phyloP scores from a whole-genome alignment of 1,284 basidiomycete genomes.

The Ceratobasidium sp. region DNA sequence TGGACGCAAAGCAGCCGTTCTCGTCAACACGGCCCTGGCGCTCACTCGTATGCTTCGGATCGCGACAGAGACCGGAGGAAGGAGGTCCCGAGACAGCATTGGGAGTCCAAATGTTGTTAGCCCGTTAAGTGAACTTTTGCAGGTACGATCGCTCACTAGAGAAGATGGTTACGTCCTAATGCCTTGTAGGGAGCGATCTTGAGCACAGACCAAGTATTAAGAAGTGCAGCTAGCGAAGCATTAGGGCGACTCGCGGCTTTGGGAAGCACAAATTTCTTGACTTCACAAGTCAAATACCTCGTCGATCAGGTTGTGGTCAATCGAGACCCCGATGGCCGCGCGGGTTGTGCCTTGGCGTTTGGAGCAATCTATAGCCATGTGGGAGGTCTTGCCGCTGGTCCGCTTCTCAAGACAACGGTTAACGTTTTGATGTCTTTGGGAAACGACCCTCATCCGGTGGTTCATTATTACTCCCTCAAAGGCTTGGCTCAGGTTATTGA shows the following conservation, averaged over 20 bases:
- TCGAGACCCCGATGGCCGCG: constrained; percentile 89
- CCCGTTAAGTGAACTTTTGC: constrained; percentile 75
- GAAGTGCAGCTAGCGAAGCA: constrained; percentile 85
- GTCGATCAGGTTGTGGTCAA: constrained; percentile 98
- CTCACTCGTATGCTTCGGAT: constrained; percentile 75
- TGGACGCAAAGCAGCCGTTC: constrained; percentile 86
- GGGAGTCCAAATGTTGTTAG: constrained; percentile 73
- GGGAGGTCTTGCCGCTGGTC: constrained; percentile 91
- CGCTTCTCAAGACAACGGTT: constrained; percentile 94
- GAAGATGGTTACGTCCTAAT: not conserved
- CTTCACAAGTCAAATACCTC: constrained; percentile 86
- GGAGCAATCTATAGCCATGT: constrained; percentile 94
- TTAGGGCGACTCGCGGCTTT: constrained; percentile 88
- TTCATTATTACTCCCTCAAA: constrained; percentile 91
- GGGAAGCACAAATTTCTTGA: constrained; percentile 85
- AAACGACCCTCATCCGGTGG: constrained; percentile 95
- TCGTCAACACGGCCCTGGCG: constrained; percentile 84
- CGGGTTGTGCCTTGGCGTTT: constrained; percentile 93
- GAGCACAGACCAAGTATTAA: constrained; percentile 79
- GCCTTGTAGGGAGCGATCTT: constrained; percentile 73
- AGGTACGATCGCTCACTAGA: constrained; percentile 56
- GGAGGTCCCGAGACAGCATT: constrained; percentile 71
- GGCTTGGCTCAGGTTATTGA: constrained; percentile 89
- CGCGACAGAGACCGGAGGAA: constrained; percentile 55
- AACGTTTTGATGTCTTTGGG: constrained; percentile 95